Conservation (phyloP, 148 eudicot species). For the Chenopodium formosanum region DNA sequence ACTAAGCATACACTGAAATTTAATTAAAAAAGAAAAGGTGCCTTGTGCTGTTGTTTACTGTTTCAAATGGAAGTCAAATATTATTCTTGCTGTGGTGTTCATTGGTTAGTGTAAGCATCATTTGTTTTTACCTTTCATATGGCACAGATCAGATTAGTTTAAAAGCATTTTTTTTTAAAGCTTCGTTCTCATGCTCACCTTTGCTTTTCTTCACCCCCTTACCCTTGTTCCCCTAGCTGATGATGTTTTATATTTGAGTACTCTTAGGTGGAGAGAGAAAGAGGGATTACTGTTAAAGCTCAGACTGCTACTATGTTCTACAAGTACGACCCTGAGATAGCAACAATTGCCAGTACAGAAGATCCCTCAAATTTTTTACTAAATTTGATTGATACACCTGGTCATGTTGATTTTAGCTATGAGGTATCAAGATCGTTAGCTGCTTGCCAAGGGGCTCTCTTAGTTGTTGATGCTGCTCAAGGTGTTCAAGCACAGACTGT, state of each 20-base stretch:
- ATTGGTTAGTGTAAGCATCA: neutral
- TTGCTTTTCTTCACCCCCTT: neutral
- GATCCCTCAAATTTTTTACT: slow-evolving; percentile 46
- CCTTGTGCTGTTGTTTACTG: neutral
- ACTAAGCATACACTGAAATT: neutral
- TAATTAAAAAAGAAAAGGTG: neutral
- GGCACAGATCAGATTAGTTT: neutral
- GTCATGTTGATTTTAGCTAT: slow-evolving; percentile 98
- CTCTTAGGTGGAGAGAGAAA: slow-evolving; percentile 92
- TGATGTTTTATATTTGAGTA: slow-evolving; percentile 12
- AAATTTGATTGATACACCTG: slow-evolving; percentile 91
- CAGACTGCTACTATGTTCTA: slow-evolving; percentile 98
- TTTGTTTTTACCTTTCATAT: neutral
- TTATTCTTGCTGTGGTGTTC: neutral
- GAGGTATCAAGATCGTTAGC: slow-evolving; percentile 98
- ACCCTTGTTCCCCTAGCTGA: neutral
- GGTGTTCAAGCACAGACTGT: slow-evolving; percentile 99
- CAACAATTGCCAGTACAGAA: slow-evolving; percentile 23
- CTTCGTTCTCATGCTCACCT: neutral
- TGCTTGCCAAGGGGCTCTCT: slow-evolving; percentile 97
- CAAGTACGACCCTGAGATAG: slow-evolving; percentile 37
- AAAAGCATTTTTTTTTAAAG: neutral
- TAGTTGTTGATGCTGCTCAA: slow-evolving; percentile 98
- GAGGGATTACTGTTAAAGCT: slow-evolving; percentile 99
- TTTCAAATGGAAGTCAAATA: neutral